A percentile compares a stretch with the other conserved stretches of the same genome.
These are phyloP conservation scores for Calonectria multiphialidica DNA, from an alignment of 2,329 filamentous ascomycete species.

Conservation along the genomic window DNA sequence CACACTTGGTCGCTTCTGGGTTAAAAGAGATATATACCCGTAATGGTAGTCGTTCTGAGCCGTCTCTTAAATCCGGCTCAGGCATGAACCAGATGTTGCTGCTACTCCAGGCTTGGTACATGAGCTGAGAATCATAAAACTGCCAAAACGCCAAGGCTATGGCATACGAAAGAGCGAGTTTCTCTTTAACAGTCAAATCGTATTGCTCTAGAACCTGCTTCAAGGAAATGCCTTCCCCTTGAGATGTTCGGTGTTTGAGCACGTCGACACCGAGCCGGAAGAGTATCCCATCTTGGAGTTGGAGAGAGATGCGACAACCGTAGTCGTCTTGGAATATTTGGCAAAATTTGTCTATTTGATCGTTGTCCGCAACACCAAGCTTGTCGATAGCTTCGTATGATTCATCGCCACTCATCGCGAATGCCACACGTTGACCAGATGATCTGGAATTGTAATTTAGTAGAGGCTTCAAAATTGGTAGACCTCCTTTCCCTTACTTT, in stretches of 20 bases:
- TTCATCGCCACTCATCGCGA: neutral
- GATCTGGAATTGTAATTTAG: neutral
- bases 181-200: slow-evolving; percentile 17
- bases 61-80: neutral
- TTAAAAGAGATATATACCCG: neutral
- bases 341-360: neutral
- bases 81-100: slow-evolving; percentile 30
- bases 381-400: too few relatives aligned
- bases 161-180: slow-evolving; percentile 18
- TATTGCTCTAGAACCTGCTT: slow-evolving; percentile 8
- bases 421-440: neutral
- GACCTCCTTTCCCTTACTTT: neutral
- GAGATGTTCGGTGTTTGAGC: neutral
- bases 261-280: neutral
- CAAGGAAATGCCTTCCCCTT: neutral
- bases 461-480: too few relatives aligned
- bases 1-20: neutral
- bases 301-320: neutral
- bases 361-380: too few relatives aligned
- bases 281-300: neutral
- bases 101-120: slow-evolving; percentile 26
- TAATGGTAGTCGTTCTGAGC: neutral
- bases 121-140: slow-evolving; percentile 29
- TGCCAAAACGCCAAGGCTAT: slow-evolving; percentile 26
- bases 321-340: neutral